These are phyloP conservation scores for Solanum chacoense DNA, from an alignment of 305 asterid genomes.

Conservation along the genomic window DNA sequence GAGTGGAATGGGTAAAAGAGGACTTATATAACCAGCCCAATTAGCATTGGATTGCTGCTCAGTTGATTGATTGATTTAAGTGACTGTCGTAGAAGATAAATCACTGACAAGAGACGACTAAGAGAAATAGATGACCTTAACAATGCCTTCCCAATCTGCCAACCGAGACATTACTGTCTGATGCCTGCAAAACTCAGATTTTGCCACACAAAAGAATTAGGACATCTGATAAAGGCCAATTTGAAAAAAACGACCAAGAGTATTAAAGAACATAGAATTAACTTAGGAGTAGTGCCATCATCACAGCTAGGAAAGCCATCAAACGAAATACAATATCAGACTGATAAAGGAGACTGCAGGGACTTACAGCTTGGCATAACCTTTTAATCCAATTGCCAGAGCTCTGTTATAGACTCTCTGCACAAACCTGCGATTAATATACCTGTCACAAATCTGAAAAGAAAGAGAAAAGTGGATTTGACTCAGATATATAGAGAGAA, in stretches of 20 bases:
- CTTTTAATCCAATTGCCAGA: slow-evolving; percentile 59
- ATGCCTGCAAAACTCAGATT: slow-evolving; percentile 46
- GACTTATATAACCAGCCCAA: background rate
- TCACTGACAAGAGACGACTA: background rate
- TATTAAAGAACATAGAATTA: background rate
- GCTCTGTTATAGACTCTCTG: slow-evolving; percentile 69
- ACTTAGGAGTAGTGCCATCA: background rate
- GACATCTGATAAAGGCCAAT: background rate
- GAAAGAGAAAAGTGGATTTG: slow-evolving; percentile 1
- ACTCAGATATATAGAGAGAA: background rate
- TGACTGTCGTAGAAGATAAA: background rate
- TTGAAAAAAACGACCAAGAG: background rate
- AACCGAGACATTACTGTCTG: slow-evolving; percentile 66
- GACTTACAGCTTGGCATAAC: slow-evolving; percentile 62
- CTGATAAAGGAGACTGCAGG: background rate
- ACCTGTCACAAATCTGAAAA: slow-evolving; percentile 74
- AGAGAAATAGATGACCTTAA: slow-evolving; percentile 40
- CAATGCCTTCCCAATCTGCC: slow-evolving; percentile 90
- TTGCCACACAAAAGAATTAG: slow-evolving; percentile 3
- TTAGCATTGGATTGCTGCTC: background rate
- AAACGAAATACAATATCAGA: slow-evolving; percentile 1
- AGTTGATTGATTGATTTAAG: background rate
- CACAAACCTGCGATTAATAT: slow-evolving; percentile 51
- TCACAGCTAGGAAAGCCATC: background rate
- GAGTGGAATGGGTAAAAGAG: background rate